Percentiles rank a stretch among this genome's conserved stretches.
phyloP scores from a whole-genome alignment of 2,329 filamentous ascomycete genomes.

The Fusarium nematophilum region DNA sequence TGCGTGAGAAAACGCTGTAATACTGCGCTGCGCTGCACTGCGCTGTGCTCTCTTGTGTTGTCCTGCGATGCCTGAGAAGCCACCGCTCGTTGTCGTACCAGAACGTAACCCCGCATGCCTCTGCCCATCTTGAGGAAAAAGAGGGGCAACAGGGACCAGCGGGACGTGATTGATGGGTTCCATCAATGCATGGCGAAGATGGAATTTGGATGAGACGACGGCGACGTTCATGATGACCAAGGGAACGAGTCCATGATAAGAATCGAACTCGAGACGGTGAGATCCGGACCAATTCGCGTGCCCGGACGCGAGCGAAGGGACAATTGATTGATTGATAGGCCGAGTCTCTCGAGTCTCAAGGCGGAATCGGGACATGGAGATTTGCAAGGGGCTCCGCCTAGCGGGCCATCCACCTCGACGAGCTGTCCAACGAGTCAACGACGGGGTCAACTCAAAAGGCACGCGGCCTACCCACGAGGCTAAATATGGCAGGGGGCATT shows the following conservation, averaged over 20 bases:
- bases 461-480: slow-evolving; percentile 45
- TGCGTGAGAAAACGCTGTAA: slow-evolving; percentile 17
- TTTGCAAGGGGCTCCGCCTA: slow-evolving; percentile 38
- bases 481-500: slow-evolving; percentile 43
- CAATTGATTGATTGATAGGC: slow-evolving; percentile 39
- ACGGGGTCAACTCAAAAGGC: slow-evolving; percentile 36
- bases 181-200: slow-evolving; percentile 29
- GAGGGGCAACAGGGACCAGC: slow-evolving; percentile 33
- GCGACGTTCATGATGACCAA: slow-evolving; percentile 18
- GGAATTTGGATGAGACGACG: slow-evolving; percentile 37
- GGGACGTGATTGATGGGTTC: slow-evolving; percentile 31
- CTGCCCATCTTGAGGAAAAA: slow-evolving; percentile 34
- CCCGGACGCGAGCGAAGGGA: slow-evolving; percentile 17
- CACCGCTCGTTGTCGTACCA: slow-evolving; percentile 33
- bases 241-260: slow-evolving; percentile 22
- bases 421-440: slow-evolving; percentile 40
- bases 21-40: slow-evolving; percentile 24
- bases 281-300: slow-evolving; percentile 30
- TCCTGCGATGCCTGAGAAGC: slow-evolving; percentile 33
- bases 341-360: slow-evolving; percentile 29
- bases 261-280: slow-evolving; percentile 19
- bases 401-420: slow-evolving; percentile 36
- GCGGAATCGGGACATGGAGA: slow-evolving; percentile 33
- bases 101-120: slow-evolving; percentile 35
- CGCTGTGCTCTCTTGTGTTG: slow-evolving; percentile 35